Base-by-base conservation (phyloP, 164 flowering plant genomes). In the Stephania yunnanensis region DNA sequence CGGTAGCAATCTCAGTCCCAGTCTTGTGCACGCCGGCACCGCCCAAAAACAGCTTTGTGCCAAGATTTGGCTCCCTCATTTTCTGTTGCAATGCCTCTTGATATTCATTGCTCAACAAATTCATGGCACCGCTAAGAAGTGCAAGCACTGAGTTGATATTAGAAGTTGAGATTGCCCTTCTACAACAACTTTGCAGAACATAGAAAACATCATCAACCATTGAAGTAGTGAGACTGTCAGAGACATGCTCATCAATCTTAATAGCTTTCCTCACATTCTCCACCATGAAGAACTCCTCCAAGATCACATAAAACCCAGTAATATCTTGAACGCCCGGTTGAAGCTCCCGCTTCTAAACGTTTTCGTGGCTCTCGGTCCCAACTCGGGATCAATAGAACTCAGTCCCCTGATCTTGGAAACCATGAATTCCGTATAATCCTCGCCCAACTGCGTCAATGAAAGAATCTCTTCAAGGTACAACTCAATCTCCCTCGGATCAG, bases 171-270 rank as follows among this genome's bases (percentile, higher is more conserved):
- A 90, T 90, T 1, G 99, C 90, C 82, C 98, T 89, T 70, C 92
- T 77, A 79, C 95, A 87, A 76, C 97, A 93, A 77, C 94, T 95
- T 86, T 95, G 94, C 82, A 95, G 74, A 73, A 95, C 98, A 82
- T 92, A 95, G 69, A 95, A 95, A 79, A 93, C 98, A 80, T 95
- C 99, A 71, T 95, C 94, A 72, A 95, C 99, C 99, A 93, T 92
- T 0, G 98, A 95, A 11, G 99, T 93, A 0, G 95, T 95, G 66
- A 95, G 92, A 80, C 98, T 95, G 70, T 95, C 96, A 1, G 85
- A 86, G 13, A 86, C 98, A 64, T 86, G 89, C 86, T 93, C 99
- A 72, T 95, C 97, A 46, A 95, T 95, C 77, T 85, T 84, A 71
- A 93, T 90, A 15, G 97, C 98, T 80, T 95, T 95, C 84, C 95